A percentile compares a stretch with the other conserved stretches of the same genome.
Conservation (phyloP, 306 rosid species). For the Prinsepia uniflora region DNA sequence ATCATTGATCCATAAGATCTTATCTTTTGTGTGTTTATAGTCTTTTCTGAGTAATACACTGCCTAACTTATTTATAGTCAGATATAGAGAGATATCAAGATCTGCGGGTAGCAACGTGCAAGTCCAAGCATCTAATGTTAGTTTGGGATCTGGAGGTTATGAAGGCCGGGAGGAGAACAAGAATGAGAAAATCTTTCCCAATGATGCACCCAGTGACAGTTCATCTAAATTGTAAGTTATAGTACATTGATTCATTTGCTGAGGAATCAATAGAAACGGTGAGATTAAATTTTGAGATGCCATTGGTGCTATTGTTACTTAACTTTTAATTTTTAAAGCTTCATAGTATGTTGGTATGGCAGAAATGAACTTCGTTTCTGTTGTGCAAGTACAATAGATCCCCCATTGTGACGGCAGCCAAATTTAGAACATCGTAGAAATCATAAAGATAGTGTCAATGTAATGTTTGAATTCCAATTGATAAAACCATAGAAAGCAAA, state of each 20-base stretch:
- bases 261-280: not conserved
- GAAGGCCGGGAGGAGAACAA: conserved; percentile 49
- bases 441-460: too few species aligned
- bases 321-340: too few species aligned
- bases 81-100: conserved; percentile 47
- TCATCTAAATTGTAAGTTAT: conserved; percentile 64
- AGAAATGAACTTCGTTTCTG: too few species aligned
- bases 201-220: conserved; percentile 33
- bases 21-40: conserved; percentile 13
- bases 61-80: conserved; percentile 48
- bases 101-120: conserved; percentile 33
- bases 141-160: conserved; percentile 68
- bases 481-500: too few species aligned
- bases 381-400: too few species aligned
- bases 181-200: conserved; percentile 33
- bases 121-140: conserved; percentile 69
- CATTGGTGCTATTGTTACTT: too few species aligned
- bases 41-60: conserved; percentile 22
- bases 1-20: not conserved
- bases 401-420: too few species aligned
- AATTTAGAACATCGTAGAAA: too few species aligned
- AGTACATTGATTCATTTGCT: conserved; percentile 14
- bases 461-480: too few species aligned
- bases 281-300: too few species aligned
- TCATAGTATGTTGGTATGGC: too few species aligned